A percentile compares a stretch with the other conserved stretches of the same genome.
These are phyloP conservation scores for Vigna angularis DNA, from an alignment of 306 rosid species.

Conservation along the genomic window DNA sequence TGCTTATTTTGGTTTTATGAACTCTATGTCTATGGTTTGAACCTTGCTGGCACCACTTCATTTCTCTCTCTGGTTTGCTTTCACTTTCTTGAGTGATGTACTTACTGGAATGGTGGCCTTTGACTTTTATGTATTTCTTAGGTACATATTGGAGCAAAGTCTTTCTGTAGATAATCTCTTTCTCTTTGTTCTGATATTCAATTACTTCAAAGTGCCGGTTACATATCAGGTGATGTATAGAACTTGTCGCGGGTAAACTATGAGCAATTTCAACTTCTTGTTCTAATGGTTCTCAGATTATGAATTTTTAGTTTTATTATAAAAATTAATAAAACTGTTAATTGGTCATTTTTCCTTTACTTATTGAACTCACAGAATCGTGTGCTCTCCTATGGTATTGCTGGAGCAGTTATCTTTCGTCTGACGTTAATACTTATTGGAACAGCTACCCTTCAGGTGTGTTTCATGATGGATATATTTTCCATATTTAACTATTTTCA, in stretches of 20 bases:
- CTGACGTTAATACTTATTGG: slow-evolving; percentile 82
- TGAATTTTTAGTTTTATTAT: background rate
- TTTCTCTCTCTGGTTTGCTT: background rate
- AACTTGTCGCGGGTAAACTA: slow-evolving; percentile 28
- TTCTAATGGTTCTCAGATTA: slow-evolving; percentile 20
- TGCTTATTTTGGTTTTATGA: slow-evolving; percentile 22
- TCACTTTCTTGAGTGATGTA: slow-evolving; percentile 35
- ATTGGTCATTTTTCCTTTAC: slow-evolving; percentile 37
- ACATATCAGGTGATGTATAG: slow-evolving; percentile 73
- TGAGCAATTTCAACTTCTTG: slow-evolving; percentile 35
- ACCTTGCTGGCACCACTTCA: background rate
- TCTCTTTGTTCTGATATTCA: slow-evolving; percentile 91
- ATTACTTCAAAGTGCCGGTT: slow-evolving; percentile 87
- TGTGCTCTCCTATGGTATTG: slow-evolving; percentile 95
- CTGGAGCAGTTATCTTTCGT: slow-evolving; percentile 86
- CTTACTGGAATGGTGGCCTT: slow-evolving; percentile 8
- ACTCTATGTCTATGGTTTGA: slow-evolving; percentile 28
- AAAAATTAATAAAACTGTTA: slow-evolving; percentile 1
- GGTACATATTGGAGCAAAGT: slow-evolving; percentile 96
- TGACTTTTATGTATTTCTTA: slow-evolving; percentile 45
- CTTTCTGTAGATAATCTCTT: slow-evolving; percentile 93
- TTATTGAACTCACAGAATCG: slow-evolving; percentile 64
- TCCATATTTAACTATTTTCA: background rate
- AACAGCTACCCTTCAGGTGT: slow-evolving; percentile 83
- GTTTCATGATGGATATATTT: slow-evolving; percentile 31